A percentile compares a stretch with the other conserved stretches of the same genome.
Conservation (phyloP, 192 early-diverging fungal genomes). For the Borealophlyctis nickersoniae region DNA sequence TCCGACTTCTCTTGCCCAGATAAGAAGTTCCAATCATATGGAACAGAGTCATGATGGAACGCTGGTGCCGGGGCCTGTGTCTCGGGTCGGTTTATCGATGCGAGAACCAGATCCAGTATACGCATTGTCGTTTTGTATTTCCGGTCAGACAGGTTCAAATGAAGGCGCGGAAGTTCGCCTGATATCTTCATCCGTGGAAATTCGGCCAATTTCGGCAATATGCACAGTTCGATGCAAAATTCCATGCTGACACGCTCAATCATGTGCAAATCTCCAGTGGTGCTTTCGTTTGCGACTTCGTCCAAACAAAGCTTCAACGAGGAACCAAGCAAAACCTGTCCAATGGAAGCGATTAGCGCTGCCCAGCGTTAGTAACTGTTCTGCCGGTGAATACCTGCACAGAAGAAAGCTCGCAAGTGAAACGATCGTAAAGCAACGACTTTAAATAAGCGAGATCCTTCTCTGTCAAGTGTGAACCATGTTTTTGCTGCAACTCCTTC, state of each 20-base stretch:
- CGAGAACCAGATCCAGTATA: constrained; percentile 64
- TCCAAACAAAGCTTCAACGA: constrained; percentile 70
- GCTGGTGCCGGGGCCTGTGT: neutral
- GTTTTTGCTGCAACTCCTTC: constrained; percentile 65
- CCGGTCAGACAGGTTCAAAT: constrained; percentile 87
- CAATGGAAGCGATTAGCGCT: too few relatives aligned
- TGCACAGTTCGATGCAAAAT: constrained; percentile 80
- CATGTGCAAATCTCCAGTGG: constrained; percentile 68
- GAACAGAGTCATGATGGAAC: neutral
- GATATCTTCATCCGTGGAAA: constrained; percentile 73
- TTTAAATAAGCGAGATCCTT: constrained; percentile 71
- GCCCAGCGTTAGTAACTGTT: constrained; percentile 13
- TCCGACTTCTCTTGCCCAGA: constrained; percentile 26
- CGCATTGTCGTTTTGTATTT: constrained; percentile 90
- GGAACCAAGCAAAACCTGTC: constrained; percentile 68
- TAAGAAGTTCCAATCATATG: constrained; percentile 16
- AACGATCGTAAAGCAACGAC: constrained; percentile 88
- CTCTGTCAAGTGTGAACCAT: constrained; percentile 53
- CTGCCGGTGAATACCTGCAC: constrained; percentile 59
- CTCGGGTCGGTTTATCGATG: constrained; percentile 3
- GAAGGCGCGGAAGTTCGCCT: constrained; percentile 77
- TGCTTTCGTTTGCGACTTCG: constrained; percentile 55
- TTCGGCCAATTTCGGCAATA: constrained; percentile 71
- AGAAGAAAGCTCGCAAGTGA: constrained; percentile 72
- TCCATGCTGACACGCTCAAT: constrained; percentile 84